Evolutionary conservation across 2,329 filamentous ascomycete species (phyloP).

Genomic region (Teratosphaeria nubilosa): DNA sequence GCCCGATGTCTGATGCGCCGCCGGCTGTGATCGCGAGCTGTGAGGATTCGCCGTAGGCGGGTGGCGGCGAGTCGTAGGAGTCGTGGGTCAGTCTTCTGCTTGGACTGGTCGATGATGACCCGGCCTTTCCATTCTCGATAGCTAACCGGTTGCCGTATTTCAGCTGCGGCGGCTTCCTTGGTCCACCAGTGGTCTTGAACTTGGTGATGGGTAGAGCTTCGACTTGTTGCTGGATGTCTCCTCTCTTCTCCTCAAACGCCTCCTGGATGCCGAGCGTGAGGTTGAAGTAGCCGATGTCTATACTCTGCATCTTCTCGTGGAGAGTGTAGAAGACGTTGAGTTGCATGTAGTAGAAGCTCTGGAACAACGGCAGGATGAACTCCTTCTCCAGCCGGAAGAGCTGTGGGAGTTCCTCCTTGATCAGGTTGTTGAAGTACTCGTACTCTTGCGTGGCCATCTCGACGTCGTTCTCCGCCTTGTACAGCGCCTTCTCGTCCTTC

Average conservation of each 20-base stretch:
- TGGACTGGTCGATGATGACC: not conserved
- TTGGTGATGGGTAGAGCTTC: constrained; percentile 78
- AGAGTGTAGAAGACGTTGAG: constrained; percentile 98
- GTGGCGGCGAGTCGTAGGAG: constrained; percentile 14
- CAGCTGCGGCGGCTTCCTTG: constrained; percentile 41
- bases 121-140: constrained; percentile 19
- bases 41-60: constrained; percentile 13
- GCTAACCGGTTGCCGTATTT: constrained; percentile 35
- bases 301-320: constrained; percentile 93
- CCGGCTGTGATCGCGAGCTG: constrained; percentile 1
- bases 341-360: constrained; percentile 99
- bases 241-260: constrained; percentile 79
- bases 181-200: constrained; percentile 76
- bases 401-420: constrained; percentile 91
- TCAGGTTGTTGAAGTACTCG: constrained; percentile 94
- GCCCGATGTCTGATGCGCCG: constrained; percentile 18
- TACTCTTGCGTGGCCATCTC: constrained; percentile 91
- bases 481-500: constrained; percentile 96
- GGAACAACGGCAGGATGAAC: constrained; percentile 94
- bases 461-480: constrained; percentile 86
- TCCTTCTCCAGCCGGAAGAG: constrained; percentile 82
- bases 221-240: constrained; percentile 73
- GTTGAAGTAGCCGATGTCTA: constrained; percentile 97
- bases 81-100: constrained; percentile 15
- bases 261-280: constrained; percentile 83